These are phyloP conservation scores for Citrus maxima DNA, from an alignment of 345 rosid species.

Conservation along the genomic window DNA sequence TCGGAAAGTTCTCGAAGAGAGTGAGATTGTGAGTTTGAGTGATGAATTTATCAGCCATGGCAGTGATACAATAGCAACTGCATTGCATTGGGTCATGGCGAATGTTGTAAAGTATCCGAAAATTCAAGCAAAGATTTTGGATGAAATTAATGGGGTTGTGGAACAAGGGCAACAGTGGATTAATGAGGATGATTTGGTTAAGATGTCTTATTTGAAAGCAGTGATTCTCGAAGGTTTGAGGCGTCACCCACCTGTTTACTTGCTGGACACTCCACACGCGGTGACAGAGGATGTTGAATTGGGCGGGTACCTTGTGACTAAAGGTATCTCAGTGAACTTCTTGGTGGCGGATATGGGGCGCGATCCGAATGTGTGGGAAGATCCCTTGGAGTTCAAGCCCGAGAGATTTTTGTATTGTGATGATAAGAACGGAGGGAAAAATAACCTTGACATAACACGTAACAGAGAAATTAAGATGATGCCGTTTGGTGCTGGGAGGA, in stretches of 20 bases:
- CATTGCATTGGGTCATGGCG: slow-evolving; percentile 24
- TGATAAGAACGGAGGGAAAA: not conserved
- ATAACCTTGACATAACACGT: slow-evolving; percentile 5
- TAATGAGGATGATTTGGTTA: slow-evolving; percentile 8
- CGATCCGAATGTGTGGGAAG: slow-evolving; percentile 24
- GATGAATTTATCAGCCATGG: slow-evolving; percentile 19
- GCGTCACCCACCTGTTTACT: slow-evolving; percentile 7
- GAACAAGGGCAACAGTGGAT: not conserved
- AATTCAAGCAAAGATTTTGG: slow-evolving; percentile 8
- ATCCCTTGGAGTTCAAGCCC: slow-evolving; percentile 22
- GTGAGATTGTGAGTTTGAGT: slow-evolving; percentile 2
- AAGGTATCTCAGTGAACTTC: slow-evolving; percentile 21
- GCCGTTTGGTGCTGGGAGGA: slow-evolving; percentile 26
- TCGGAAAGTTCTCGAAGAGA: slow-evolving; percentile 17
- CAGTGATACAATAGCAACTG: slow-evolving; percentile 4
- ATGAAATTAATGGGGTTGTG: slow-evolving; percentile 15
- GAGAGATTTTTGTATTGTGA: slow-evolving; percentile 7
- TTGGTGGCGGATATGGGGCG: slow-evolving; percentile 21
- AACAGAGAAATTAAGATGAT: slow-evolving; percentile 20
- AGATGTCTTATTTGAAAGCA: slow-evolving; percentile 10
- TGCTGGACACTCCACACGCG: not conserved
- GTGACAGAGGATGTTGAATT: slow-evolving; percentile 2
- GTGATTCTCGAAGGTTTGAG: slow-evolving; percentile 13
- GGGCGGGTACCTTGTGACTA: slow-evolving; percentile 14
- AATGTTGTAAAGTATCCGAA: slow-evolving; percentile 18